Percentiles rank a stretch among this genome's conserved stretches.
phyloP scores from a whole-genome alignment of 2,329 filamentous ascomycete species.

The Metarhizium brunneum region DNA sequence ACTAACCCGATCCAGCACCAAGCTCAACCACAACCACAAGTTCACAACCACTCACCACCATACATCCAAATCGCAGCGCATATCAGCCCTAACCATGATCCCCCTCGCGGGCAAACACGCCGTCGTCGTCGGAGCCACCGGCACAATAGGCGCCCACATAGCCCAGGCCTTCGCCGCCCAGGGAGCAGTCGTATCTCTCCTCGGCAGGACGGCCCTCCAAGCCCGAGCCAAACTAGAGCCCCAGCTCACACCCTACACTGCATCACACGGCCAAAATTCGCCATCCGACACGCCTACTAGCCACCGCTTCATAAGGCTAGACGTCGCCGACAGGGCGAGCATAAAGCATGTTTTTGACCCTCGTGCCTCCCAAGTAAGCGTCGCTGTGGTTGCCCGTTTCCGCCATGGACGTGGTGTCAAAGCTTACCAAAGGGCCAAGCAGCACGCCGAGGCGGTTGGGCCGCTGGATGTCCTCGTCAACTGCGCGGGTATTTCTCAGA shows the following conservation, averaged over 20 bases:
- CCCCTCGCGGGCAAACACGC: slow-evolving; percentile 38
- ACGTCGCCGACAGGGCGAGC: slow-evolving; percentile 17
- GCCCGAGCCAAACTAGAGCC: slow-evolving; percentile 31
- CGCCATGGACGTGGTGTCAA: neutral
- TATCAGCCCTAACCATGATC: slow-evolving; percentile 5
- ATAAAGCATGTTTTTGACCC: slow-evolving; percentile 22
- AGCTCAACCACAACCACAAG: neutral
- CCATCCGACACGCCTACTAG: slow-evolving; percentile 10
- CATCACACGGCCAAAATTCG: neutral
- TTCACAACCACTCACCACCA: neutral
- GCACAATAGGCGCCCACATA: slow-evolving; percentile 61
- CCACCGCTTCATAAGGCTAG: slow-evolving; percentile 26
- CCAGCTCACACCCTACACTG: slow-evolving; percentile 18
- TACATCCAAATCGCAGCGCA: neutral
- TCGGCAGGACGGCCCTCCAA: slow-evolving; percentile 45
- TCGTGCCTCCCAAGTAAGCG: neutral
- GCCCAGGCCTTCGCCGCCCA: slow-evolving; percentile 54
- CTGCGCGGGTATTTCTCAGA: slow-evolving; percentile 65
- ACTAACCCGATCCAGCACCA: neutral
- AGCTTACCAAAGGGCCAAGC: no score
- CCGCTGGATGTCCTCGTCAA: slow-evolving; percentile 60
- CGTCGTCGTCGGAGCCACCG: slow-evolving; percentile 61
- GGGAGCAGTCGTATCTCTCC: slow-evolving; percentile 50
- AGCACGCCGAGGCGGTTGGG: slow-evolving; percentile 15
- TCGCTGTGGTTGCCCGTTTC: neutral